Percentiles rank a stretch among this genome's conserved stretches.
These are phyloP conservation scores for Penicillium thymicola DNA, from an alignment of 2,329 filamentous ascomycete genomes.

Conservation along the genomic window DNA sequence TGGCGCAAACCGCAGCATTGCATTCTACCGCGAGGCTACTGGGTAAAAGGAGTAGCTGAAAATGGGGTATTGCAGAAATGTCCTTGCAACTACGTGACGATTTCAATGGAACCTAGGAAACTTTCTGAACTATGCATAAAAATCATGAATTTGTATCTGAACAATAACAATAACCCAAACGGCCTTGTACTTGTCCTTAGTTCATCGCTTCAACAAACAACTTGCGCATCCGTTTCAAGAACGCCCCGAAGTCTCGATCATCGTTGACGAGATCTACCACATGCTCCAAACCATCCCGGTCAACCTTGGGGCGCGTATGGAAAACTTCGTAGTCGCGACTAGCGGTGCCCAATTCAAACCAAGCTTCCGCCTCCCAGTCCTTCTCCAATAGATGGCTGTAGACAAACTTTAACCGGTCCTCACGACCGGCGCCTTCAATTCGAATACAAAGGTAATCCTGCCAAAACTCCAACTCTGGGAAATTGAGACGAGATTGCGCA, in stretches of 20 bases:
- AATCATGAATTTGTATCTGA: conserved; percentile 14
- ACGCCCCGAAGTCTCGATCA: conserved; percentile 56
- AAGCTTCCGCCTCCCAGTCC: conserved; percentile 84
- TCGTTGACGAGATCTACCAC: conserved; percentile 59
- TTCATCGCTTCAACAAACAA: conserved; percentile 57
- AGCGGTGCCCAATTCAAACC: conserved; percentile 85
- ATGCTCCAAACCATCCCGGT: conserved; percentile 52
- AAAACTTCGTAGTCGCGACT: conserved; percentile 81
- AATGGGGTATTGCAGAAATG: not conserved
- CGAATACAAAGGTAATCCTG: conserved; percentile 82
- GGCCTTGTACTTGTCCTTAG: conserved; percentile 19
- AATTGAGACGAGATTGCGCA: conserved; percentile 80
- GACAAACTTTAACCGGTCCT: conserved; percentile 84
- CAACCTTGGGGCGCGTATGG: conserved; percentile 68
- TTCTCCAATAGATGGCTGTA: conserved; percentile 83
- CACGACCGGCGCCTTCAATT: conserved; percentile 82
- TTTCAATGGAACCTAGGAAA: conserved; percentile 10
- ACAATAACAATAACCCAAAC: conserved; percentile 4
- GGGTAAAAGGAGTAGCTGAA: conserved; percentile 41
- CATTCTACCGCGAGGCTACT: conserved; percentile 82
- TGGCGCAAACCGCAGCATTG: conserved; percentile 70
- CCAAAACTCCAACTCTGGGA: conserved; percentile 95
- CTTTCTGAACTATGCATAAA: conserved; percentile 13
- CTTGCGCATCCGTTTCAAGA: conserved; percentile 62
- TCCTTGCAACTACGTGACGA: conserved; percentile 10